Evolutionary conservation across 2,329 filamentous ascomycete species (phyloP).

Genomic region (Fusarium palustre): DNA sequence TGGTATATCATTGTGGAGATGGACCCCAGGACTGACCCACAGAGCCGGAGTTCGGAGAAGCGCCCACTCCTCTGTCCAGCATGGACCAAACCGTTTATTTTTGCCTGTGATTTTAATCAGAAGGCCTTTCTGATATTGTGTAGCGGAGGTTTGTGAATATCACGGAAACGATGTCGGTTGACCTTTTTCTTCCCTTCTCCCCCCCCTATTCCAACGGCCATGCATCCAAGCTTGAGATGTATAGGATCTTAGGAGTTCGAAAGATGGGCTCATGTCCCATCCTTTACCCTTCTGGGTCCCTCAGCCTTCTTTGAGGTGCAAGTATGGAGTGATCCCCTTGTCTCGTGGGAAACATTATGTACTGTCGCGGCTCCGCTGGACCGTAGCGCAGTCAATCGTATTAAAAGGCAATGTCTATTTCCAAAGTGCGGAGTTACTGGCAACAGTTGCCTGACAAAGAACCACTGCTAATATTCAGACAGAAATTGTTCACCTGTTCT

Average conservation of each 20-base stretch:
- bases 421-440: neutral
- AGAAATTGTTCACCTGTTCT: conserved; percentile 20
- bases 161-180: neutral
- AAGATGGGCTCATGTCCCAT: neutral
- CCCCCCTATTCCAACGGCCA: neutral
- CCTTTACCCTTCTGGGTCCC: conserved; percentile 20
- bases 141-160: neutral
- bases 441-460: conserved; percentile 7
- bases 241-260: neutral
- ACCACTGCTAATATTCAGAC: neutral
- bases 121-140: conserved; percentile 1
- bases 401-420: conserved; percentile 5
- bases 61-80: conserved; percentile 32
- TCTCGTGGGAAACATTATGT: conserved; percentile 21
- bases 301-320: conserved; percentile 18
- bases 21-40: conserved; percentile 38
- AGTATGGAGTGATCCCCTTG: conserved; percentile 24
- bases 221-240: neutral
- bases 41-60: conserved; percentile 44
- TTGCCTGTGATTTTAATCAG: conserved; percentile 16
- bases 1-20: conserved; percentile 34
- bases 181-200: no score
- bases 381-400: conserved; percentile 41
- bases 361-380: conserved; percentile 43
- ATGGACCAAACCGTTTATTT: conserved; percentile 29